These are phyloP conservation scores for Plectosphaerella cucumerina DNA, from an alignment of 2,329 filamentous ascomycete genomes.

Conservation along the genomic window DNA sequence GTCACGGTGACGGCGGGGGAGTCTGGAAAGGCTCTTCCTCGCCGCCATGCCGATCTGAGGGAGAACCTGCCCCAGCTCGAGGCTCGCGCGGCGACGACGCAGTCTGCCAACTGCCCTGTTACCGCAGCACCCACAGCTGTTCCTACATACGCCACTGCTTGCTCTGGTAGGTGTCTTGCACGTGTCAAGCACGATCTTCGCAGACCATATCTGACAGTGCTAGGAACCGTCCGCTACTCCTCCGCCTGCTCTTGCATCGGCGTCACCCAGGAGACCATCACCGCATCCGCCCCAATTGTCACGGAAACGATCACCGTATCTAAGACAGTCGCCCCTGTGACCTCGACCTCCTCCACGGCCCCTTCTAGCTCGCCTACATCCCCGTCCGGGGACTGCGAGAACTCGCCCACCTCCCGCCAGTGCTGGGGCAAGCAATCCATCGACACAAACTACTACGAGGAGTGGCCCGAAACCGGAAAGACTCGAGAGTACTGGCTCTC, in stretches of 20 bases:
- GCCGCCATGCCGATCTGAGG: slow-evolving; percentile 15
- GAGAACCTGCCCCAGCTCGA: slow-evolving; percentile 1
- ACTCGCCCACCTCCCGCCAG: slow-evolving; percentile 22
- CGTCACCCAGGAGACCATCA: too few species aligned
- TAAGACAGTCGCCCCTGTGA: too few species aligned
- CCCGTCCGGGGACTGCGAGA: slow-evolving; percentile 4
- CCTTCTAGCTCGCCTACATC: too few species aligned
- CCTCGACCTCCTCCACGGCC: too few species aligned
- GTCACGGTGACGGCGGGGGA: not conserved
- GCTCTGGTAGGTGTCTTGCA: not conserved
- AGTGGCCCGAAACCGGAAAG: slow-evolving; percentile 47
- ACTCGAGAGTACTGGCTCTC: slow-evolving; percentile 53
- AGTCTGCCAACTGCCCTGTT: too few species aligned
- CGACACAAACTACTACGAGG: slow-evolving; percentile 45
- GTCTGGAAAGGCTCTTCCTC: slow-evolving; percentile 17
- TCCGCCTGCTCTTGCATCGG: too few species aligned
- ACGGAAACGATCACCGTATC: too few species aligned
- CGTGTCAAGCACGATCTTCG: slow-evolving; percentile 5
- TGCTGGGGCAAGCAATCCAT: slow-evolving; percentile 42
- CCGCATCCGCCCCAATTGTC: too few species aligned
- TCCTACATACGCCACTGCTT: too few species aligned
- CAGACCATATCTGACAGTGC: too few species aligned
- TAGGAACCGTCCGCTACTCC: too few species aligned
- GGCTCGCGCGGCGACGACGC: slow-evolving; percentile 15
- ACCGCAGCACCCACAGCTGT: too few species aligned